A percentile compares a stretch with the other conserved stretches of the same genome.
These are phyloP conservation scores for Parastagonospora avenae DNA, from an alignment of 2,329 filamentous ascomycete species.

Conservation along the genomic window DNA sequence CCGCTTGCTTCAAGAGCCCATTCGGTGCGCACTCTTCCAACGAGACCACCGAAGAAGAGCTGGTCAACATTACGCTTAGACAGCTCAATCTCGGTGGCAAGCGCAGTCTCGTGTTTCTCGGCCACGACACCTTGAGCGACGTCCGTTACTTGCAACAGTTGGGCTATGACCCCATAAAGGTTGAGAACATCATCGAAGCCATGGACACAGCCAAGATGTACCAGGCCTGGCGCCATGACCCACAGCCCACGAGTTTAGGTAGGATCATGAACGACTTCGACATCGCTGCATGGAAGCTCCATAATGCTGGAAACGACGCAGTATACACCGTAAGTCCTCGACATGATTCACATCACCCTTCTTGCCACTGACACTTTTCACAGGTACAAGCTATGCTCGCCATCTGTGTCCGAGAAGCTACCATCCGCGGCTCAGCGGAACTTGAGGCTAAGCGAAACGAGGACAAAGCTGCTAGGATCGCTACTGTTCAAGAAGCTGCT, in stretches of 20 bases:
- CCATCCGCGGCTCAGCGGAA: conserved; percentile 35
- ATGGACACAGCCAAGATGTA: conserved; percentile 78
- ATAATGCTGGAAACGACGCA: conserved; percentile 88
- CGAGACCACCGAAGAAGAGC: conserved; percentile 3
- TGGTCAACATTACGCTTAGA: background rate
- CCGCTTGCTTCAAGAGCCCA: conserved; percentile 62
- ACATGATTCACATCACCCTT: conserved; percentile 66
- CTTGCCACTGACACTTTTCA: conserved; percentile 51
- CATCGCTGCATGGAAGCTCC: conserved; percentile 68
- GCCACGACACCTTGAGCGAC: conserved; percentile 73
- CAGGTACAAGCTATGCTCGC: conserved; percentile 70
- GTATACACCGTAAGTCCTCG: conserved; percentile 74
- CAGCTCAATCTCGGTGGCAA: conserved; percentile 31
- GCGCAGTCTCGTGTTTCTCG: conserved; percentile 75
- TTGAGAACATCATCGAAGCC: conserved; percentile 64
- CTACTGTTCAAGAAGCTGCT: conserved; percentile 33
- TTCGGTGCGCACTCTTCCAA: conserved; percentile 48
- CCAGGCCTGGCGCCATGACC: conserved; percentile 63
- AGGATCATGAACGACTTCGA: conserved; percentile 68
- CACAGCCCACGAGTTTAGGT: conserved; percentile 62
- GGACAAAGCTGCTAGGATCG: conserved; percentile 28
- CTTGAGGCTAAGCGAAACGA: conserved; percentile 28
- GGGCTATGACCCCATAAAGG: conserved; percentile 64
- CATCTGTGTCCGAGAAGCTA: conserved; percentile 57
- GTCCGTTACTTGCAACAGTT: conserved; percentile 68